A percentile compares a stretch with the other conserved stretches of the same genome.
Evolutionary conservation across 495 filamentous ascomycete species (phyloP).

Genomic region (Rhypophila decipiens): DNA sequence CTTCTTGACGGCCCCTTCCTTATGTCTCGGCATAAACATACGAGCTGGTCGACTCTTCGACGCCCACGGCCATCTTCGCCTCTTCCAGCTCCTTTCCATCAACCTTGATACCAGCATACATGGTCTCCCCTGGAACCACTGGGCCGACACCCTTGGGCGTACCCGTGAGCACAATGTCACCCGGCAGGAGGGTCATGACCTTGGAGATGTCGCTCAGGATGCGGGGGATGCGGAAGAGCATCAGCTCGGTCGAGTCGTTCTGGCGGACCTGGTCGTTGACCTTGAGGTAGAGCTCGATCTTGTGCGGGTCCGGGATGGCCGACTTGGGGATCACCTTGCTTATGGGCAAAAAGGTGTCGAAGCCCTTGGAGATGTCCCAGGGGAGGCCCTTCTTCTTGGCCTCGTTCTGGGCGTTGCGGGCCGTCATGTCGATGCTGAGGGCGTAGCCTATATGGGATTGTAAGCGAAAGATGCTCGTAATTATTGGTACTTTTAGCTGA

Average conservation of each 20-base stretch:
- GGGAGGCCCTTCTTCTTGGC: slow-evolving; percentile 96
- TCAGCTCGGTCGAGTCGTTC: slow-evolving; percentile 78
- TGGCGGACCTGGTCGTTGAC: slow-evolving; percentile 73
- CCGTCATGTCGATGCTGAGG: slow-evolving; percentile 88
- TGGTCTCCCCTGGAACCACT: slow-evolving; percentile 79
- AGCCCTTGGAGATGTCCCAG: slow-evolving; percentile 93
- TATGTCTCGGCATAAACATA: slow-evolving; percentile 60
- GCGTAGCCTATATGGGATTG: slow-evolving; percentile 56
- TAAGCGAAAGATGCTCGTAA: slow-evolving; percentile 1
- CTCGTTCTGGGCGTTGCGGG: slow-evolving; percentile 86
- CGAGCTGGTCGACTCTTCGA: slow-evolving; percentile 57
- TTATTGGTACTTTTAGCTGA: not conserved
- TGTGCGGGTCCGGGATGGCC: slow-evolving; percentile 77
- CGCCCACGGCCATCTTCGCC: slow-evolving; percentile 74
- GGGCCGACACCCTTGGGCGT: slow-evolving; percentile 94
- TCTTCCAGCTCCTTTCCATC: slow-evolving; percentile 80
- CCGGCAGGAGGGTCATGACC: slow-evolving; percentile 89
- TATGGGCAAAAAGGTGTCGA: slow-evolving; percentile 92
- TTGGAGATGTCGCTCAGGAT: slow-evolving; percentile 82
- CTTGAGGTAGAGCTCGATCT: slow-evolving; percentile 73
- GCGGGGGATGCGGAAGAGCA: slow-evolving; percentile 86
- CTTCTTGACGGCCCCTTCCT: not conserved
- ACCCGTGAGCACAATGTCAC: slow-evolving; percentile 88
- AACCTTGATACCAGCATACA: slow-evolving; percentile 78
- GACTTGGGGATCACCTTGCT: slow-evolving; percentile 69